phyloP scores from a whole-genome alignment of 2,329 filamentous ascomycete genomes.

The Colletotrichum eremochloae region DNA sequence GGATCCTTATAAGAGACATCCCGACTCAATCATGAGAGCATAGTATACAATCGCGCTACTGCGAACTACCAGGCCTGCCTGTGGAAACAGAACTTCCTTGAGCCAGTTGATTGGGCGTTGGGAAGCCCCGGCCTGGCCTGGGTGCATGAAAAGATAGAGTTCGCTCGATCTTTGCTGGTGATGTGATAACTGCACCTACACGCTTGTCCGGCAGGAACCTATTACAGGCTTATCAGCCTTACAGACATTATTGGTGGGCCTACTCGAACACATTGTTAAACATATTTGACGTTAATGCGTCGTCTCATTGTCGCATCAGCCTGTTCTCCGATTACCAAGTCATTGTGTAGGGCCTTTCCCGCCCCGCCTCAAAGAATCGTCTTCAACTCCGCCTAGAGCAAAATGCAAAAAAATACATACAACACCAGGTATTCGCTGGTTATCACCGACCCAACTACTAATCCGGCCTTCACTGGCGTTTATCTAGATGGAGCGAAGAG shows the following conservation, averaged over 20 bases:
- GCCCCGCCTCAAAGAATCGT: not conserved
- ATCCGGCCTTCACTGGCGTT: too few species aligned
- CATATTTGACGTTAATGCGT: too few species aligned
- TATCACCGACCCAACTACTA: too few species aligned
- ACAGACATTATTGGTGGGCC: not conserved
- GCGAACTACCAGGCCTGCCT: not conserved
- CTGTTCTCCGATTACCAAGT: too few species aligned
- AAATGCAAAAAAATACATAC: not conserved
- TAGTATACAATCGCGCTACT: not conserved
- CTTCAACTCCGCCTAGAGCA: not conserved
- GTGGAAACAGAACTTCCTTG: not conserved
- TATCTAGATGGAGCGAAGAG: too few species aligned
- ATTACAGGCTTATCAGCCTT: not conserved
- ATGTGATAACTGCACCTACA: not conserved
- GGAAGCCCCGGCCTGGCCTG: not conserved
- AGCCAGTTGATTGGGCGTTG: not conserved
- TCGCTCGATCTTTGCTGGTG: not conserved
- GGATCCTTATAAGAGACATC: constrained; percentile 4
- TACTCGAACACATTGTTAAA: too few species aligned
- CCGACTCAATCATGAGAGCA: constrained; percentile 14
- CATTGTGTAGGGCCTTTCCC: not conserved
- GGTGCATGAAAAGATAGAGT: not conserved
- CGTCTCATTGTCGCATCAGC: too few species aligned
- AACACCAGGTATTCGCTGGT: too few species aligned
- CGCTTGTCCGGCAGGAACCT: not conserved